Evolutionary conservation across 805 yeast genomes (phyloP), one percentile per base, ranked within the genome.

Genomic region (Wickerhamomyces chaumierensis): DNA sequence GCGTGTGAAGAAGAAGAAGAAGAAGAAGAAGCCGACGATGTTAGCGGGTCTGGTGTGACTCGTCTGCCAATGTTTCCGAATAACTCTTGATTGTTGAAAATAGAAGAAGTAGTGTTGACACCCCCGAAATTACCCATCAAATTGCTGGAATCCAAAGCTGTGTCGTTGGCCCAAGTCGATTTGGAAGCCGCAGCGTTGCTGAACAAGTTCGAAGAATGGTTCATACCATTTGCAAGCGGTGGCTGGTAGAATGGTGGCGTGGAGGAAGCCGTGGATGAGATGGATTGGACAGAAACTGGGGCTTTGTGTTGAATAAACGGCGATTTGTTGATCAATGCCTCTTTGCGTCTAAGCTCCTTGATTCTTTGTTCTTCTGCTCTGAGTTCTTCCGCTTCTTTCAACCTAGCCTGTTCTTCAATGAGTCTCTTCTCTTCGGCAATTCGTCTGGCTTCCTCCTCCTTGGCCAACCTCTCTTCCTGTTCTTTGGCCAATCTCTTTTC

Each of bases 391-490:
- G 20, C 34, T 5, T 14, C n/a, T 16, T 23, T 25, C 18, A 21
- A n/a, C 31, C 39, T n/a, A n/a, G n/a, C n/a, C n/a, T n/a, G n/a
- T n/a, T n/a, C n/a, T n/a, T n/a, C n/a, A n/a, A n/a, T n/a, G n/a
- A n/a, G n/a, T n/a, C n/a, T 42, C 49, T 47, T 51, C 19, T 35
- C 34, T 23, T 41, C 39, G 14, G 33, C 36, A 35, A 38, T 11
- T 33, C 19, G 27, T 32, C 36, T 33, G 5, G 15, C 16, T 20
- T 38, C 44, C 17, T 38, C 25, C 13, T 29, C 13, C 20, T 38
- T 34, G 37, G 39, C 25, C 36, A 39, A 27, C 39, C 31, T 39
- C 47, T 59, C 35, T 55, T 58, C 41, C 55, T 61, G n/a, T n/a
- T 33, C 41, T 37, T 38, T 34, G 37, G 39, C 25, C 36, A 39